Evolutionary conservation across 352 stramenopile genomes (phyloP).

Genomic region (Elongisporangium undulatum): DNA sequence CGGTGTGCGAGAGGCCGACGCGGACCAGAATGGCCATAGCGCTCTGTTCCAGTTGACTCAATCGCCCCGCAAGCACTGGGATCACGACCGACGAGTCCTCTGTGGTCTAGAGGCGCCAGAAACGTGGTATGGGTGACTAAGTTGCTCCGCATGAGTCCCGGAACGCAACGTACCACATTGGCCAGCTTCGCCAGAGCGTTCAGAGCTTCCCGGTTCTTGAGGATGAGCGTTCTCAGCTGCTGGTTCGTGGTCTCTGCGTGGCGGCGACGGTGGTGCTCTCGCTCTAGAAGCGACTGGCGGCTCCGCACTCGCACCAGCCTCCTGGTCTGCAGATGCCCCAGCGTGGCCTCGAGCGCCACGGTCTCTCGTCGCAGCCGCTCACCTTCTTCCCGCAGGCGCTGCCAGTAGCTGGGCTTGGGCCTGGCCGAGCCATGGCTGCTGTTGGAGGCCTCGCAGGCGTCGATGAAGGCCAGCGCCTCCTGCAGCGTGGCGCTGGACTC

Average conservation of each 20-base stretch:
- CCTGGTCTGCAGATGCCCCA: no score
- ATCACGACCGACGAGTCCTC: neutral
- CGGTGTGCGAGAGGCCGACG: neutral
- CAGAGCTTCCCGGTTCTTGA: neutral
- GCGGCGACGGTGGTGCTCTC: neutral
- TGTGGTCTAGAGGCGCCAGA: neutral
- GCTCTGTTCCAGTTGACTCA: neutral
- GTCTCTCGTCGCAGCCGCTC: no score
- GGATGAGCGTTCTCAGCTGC: neutral
- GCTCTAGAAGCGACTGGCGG: neutral
- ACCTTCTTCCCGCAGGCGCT: no score
- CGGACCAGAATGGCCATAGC: neutral
- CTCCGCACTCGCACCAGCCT: no score
- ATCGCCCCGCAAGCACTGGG: neutral
- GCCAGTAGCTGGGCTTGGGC: no score
- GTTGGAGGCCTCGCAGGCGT: constrained; percentile 2
- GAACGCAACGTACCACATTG: neutral
- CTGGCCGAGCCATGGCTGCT: no score
- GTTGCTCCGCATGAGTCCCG: neutral
- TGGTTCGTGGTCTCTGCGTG: neutral
- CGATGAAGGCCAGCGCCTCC: constrained; percentile 15
- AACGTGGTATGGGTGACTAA: neutral
- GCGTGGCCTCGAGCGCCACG: no score
- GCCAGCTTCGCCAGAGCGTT: neutral
- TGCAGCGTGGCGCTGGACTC: constrained; percentile 5